Percentiles rank a stretch among this genome's conserved stretches.
These are phyloP conservation scores for Thymus quinquecostatus DNA, from an alignment of 257 asterid genomes.

Conservation along the genomic window DNA sequence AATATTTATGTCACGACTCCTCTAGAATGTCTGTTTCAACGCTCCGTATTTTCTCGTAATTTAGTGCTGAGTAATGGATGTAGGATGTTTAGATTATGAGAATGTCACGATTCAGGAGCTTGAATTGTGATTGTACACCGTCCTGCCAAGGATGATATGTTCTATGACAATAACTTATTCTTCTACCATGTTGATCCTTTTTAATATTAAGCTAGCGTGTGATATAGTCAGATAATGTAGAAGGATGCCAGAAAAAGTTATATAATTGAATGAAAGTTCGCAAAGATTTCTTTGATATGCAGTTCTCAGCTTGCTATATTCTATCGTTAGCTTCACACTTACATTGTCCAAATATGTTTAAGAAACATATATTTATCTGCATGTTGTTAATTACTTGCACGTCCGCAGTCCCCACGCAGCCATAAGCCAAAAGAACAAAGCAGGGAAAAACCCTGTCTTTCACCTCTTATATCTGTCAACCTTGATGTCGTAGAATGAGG, in stretches of 20 bases:
- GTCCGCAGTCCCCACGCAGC: background rate
- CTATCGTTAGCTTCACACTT: background rate
- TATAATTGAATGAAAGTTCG: background rate
- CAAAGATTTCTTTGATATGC: background rate
- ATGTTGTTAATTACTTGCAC: background rate
- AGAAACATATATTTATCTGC: background rate
- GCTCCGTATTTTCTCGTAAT: constrained; percentile 14
- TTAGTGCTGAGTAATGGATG: background rate
- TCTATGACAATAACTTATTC: background rate
- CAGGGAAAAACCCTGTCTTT: background rate
- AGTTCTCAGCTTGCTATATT: too few relatives aligned
- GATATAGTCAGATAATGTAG: background rate
- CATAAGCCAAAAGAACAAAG: background rate
- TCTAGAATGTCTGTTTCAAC: background rate
- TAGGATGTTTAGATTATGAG: background rate
- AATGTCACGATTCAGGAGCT: background rate
- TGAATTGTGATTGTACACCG: background rate
- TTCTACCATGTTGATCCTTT: background rate
- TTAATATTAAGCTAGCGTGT: background rate
- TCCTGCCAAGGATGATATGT: constrained; percentile 4
- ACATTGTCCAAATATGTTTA: background rate
- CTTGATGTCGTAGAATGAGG: background rate
- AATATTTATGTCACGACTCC: background rate
- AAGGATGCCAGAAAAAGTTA: background rate
- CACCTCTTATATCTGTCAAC: background rate